Conservation (phyloP, 2,329 filamentous ascomycete species). For the Akanthomyces muscarius region DNA sequence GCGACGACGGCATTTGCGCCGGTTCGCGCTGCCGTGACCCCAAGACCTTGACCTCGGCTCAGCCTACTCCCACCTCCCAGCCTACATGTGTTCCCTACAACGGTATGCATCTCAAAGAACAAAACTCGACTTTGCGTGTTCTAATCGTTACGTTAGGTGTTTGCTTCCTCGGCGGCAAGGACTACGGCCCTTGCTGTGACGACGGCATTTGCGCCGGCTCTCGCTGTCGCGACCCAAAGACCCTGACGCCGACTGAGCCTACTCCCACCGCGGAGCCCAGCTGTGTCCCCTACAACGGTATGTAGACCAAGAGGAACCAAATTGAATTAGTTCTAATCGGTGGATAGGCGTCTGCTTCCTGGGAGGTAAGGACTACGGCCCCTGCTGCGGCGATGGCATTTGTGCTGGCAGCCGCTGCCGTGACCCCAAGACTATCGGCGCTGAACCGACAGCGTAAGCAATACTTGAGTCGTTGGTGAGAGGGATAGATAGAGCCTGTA, state of each 20-base stretch:
- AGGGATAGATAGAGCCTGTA: no score
- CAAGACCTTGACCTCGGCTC: background rate
- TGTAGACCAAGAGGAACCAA: background rate
- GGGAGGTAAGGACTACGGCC: background rate
- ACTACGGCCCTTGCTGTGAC: background rate
- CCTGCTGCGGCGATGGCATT: background rate
- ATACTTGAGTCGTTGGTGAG: no score
- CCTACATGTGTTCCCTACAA: background rate
- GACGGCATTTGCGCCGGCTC: background rate
- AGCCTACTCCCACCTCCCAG: background rate
- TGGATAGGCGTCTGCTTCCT: background rate
- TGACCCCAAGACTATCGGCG: background rate
- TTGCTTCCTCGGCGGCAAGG: background rate
- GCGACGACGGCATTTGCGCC: background rate
- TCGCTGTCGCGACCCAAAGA: background rate
- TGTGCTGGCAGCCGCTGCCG: background rate
- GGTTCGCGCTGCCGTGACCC: background rate
- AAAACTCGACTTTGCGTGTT: no score
- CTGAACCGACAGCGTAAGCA: background rate
- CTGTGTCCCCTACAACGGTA: background rate
- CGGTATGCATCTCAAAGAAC: background rate
- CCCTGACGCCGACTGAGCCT: background rate
- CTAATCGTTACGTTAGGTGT: background rate
- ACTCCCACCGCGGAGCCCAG: background rate
- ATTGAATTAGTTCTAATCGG: background rate